phyloP scores from a whole-genome alignment of 495 filamentous ascomycete species.

The Neurospora tetrasperma region DNA sequence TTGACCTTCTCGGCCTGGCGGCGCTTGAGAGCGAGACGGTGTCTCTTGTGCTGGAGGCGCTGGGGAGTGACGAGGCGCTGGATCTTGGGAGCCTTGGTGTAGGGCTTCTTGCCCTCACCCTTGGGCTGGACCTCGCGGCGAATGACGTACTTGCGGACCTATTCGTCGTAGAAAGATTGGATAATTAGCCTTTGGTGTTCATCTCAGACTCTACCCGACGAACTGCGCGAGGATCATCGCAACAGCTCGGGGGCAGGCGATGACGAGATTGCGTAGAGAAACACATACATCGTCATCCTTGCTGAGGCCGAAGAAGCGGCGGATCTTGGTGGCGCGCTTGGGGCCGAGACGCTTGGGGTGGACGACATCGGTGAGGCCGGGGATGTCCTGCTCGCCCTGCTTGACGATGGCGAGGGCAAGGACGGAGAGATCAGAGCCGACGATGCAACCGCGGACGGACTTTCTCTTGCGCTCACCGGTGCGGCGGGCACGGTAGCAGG shows the following conservation, averaged over 20 bases:
- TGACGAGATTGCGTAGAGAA: constrained; percentile 34
- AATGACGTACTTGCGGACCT: constrained; percentile 98
- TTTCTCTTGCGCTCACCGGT: constrained; percentile 98
- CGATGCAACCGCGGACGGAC: constrained; percentile 95
- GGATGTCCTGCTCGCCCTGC: constrained; percentile 88
- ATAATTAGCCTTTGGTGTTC: constrained; percentile 29
- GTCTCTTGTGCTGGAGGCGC: constrained; percentile 99
- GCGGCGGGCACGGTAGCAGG: constrained; percentile 96
- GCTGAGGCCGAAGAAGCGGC: constrained; percentile 94
- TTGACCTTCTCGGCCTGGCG: constrained; percentile 87
- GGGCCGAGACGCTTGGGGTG: constrained; percentile 97
- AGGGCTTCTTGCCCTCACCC: constrained; percentile 88
- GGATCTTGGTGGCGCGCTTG: constrained; percentile 99
- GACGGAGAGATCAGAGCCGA: constrained; percentile 86
- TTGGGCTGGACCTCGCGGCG: constrained; percentile 93
- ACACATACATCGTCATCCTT: constrained; percentile 99
- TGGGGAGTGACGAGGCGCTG: constrained; percentile 98
- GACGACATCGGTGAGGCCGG: constrained; percentile 91
- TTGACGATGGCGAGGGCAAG: constrained; percentile 90
- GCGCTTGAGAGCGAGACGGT: constrained; percentile 93
- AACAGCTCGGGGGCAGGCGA: constrained; percentile 43
- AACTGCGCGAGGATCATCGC: constrained; percentile 36
- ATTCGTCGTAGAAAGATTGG: constrained; percentile 22
- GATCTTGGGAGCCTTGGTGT: constrained; percentile 99
- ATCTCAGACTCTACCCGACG: constrained; percentile 44